Conservation (phyloP, 805 yeast species). For the Wickerhamomyces chambardii region DNA sequence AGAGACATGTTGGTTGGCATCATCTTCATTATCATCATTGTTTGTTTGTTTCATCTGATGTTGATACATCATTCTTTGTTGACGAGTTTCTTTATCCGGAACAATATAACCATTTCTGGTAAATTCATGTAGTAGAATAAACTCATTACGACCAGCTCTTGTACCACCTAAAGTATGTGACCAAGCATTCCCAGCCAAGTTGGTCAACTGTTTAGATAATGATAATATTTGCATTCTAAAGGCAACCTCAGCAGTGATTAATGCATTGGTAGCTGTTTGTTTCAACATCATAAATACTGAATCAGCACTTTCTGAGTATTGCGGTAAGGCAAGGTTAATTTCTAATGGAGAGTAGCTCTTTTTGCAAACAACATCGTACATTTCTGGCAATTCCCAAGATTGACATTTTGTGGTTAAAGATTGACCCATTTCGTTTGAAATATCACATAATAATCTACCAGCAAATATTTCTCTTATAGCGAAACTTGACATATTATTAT, state of each 20-base stretch:
- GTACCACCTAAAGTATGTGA: slow-evolving; percentile 91
- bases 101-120: slow-evolving; percentile 69
- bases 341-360: slow-evolving; percentile 56
- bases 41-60: slow-evolving; percentile 16
- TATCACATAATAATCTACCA: slow-evolving; percentile 86
- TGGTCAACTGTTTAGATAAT: slow-evolving; percentile 83
- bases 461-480: slow-evolving; percentile 63
- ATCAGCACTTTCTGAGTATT: slow-evolving; percentile 56
- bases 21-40: slow-evolving; percentile 14
- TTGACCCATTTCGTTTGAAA: slow-evolving; percentile 92
- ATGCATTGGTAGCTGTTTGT: slow-evolving; percentile 60
- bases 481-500: slow-evolving; percentile 39
- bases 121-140: slow-evolving; percentile 86
- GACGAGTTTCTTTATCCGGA: slow-evolving; percentile 67
- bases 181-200: slow-evolving; percentile 97
- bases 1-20: slow-evolving; percentile 31
- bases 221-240: slow-evolving; percentile 80
- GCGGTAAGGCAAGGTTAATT: slow-evolving; percentile 60
- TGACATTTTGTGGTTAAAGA: slow-evolving; percentile 88
- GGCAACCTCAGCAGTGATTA: slow-evolving; percentile 69
- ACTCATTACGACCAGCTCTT: slow-evolving; percentile 93
- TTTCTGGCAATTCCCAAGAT: slow-evolving; percentile 89
- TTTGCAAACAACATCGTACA: slow-evolving; percentile 75
- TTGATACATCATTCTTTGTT: slow-evolving; percentile 25
- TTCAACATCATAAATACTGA: slow-evolving; percentile 60